Percentiles rank a stretch among this genome's conserved stretches.
phyloP scores from a whole-genome alignment of 257 asterid genomes.

The Solanum megistacrolobum region DNA sequence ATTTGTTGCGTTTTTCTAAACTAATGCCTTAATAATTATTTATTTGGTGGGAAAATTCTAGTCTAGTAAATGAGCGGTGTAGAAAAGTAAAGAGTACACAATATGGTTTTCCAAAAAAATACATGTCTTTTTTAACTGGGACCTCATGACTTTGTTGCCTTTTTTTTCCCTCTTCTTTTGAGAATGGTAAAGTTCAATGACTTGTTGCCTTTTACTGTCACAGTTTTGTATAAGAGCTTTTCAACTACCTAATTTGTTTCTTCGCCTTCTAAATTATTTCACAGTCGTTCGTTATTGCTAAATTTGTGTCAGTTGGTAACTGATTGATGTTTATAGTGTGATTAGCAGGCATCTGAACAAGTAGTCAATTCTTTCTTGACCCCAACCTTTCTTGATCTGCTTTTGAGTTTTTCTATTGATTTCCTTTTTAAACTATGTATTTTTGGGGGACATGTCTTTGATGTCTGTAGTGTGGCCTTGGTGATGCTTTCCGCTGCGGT shows the following conservation, averaged over 20 bases:
- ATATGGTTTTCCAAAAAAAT: neutral
- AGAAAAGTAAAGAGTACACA: neutral
- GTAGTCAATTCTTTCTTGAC: neutral
- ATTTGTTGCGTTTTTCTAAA: too few relatives aligned
- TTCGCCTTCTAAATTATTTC: neutral
- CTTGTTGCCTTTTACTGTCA: neutral
- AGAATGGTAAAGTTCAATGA: neutral
- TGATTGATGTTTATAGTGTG: neutral
- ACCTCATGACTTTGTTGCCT: neutral
- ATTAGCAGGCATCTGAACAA: neutral
- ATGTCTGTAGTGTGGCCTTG: conserved; percentile 78
- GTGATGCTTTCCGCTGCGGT: conserved; percentile 93
- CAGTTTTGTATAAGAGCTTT: neutral
- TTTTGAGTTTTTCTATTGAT: neutral
- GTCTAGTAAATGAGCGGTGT: neutral
- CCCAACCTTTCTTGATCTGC: neutral
- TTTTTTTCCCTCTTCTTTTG: neutral
- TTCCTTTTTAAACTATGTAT: neutral
- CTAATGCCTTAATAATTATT: too few relatives aligned
- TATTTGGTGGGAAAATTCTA: neutral
- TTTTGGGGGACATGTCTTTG: neutral
- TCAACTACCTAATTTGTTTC: neutral
- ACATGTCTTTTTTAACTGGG: neutral
- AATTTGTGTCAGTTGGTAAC: neutral
- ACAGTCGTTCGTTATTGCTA: too few relatives aligned